Base-by-base conservation (phyloP, 768 basidiomycete genomes). In the Tricholoma flavovirens region DNA sequence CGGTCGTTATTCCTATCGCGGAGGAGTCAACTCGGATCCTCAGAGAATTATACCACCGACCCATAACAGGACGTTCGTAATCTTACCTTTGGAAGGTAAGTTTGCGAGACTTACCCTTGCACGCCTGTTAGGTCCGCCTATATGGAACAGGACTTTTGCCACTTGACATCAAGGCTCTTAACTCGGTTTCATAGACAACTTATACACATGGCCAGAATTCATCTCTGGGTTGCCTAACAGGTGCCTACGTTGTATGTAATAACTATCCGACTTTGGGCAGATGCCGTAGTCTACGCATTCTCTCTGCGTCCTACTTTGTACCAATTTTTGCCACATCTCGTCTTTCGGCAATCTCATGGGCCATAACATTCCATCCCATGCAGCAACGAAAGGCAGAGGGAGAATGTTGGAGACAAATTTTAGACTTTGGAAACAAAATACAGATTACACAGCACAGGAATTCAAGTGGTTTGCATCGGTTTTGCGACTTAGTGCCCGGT, bases 1-100 rank as follows among this genome's bases (percentile, higher is more conserved):
- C 82, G 87, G 33, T 82, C 80, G 1, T 67, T 87, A 42, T 83
- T 90, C 62, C 77, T 89, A 49, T 83, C 77, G 51, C 81, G 88
- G 40, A 77, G 81, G 64, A 74, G 74, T 32, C 67, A 74, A 50
- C 65, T 72, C 40, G 68, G 51, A 22, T 30, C 52, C 24, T 35
- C 38, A 19, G 52, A 32, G n/a, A 17, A 30, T 49, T n/a, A 29
- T 29, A 26, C n/a, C 29, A 30, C 24, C 29, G n/a, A 29, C 26
- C 17, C 46, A 29, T 49, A 8, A 48, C 15, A 49, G 46, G 15
- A 49, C 10, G 26, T n/a, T 49, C 46, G 29, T 46, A 19, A n/a
- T 9, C 26, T 17, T 21, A 30, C n/a, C 26, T 9, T 29, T 9
- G 24, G 46, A 48, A 5, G 43, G 4, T 21, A 22, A 9, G 11